Evolutionary conservation across 1,139 yeast species (phyloP), one percentile per base, ranked within the genome.

Genomic region (Candida sanyaensis): DNA sequence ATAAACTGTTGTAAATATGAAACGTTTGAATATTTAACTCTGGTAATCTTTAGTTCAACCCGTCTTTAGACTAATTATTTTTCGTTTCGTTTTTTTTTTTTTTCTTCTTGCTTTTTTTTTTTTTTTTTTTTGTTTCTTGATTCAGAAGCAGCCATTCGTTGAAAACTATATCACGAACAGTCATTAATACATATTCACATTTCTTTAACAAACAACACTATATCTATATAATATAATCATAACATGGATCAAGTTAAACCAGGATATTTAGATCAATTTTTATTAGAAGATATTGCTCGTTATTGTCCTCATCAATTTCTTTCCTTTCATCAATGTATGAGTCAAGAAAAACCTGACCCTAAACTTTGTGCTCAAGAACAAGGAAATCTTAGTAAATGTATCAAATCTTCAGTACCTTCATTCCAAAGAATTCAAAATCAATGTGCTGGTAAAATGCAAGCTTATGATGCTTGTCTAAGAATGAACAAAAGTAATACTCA

Each of bases 241-340:
- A 36, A 23, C 28, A 50, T 52, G 53, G 41, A 48, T 30, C 43
- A 48, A 43, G 52, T 42, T 17, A 52, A 52, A 50, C 57, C 65
- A 42, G 66, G 68, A 29, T 54, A 61, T 21, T 58, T 68, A 24
- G 73, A 68, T 49, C 71, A 67, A 49, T 62, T 68, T 21, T 57
- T 68, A 32, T 57, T 68, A 36, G 73, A 68, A 42, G 73, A 68
- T 41, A 83, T 86, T 43, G 88, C 90, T 12, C 72, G 80, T 46
- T 68, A 73, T 56, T 86, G 92, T 61, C 90, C 91, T 0, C 81
- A 77, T 52, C 78, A 79, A 58, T 84, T 86, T 55, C 65, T 86
- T 46, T 77, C 75, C 24, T 84, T 83, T 64, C 89, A 86, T 63
- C 80, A 78, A 55, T 86, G 92, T 56, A 75, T 86, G 70, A 69